Percentiles rank a stretch among this genome's conserved stretches.
Evolutionary conservation across 164 flowering plant genomes (phyloP).

Genomic region (Houttuynia cordata): DNA sequence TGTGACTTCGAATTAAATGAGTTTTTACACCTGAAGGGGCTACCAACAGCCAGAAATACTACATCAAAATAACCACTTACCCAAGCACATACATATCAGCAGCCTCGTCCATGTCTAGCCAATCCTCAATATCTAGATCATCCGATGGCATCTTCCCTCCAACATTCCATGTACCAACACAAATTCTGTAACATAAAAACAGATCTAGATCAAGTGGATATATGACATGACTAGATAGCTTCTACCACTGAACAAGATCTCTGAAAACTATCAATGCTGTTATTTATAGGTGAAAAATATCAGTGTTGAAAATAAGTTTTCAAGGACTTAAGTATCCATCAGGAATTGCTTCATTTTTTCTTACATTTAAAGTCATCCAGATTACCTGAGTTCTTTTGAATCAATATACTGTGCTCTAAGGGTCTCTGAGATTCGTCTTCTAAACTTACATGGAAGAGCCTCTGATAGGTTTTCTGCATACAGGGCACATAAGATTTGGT

Average conservation of each 20-base stretch:
- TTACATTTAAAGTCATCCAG: not conserved
- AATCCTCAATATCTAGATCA: slow-evolving; percentile 66
- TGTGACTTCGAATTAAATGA: not conserved
- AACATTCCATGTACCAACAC: slow-evolving; percentile 91
- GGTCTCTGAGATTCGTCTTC: slow-evolving; percentile 85
- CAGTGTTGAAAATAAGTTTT: too few species aligned
- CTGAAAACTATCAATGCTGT: not conserved
- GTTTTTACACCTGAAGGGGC: slow-evolving; percentile 2
- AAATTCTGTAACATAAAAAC: slow-evolving; percentile 28
- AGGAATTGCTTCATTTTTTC: too few species aligned
- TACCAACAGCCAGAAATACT: not conserved
- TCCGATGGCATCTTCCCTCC: slow-evolving; percentile 83
- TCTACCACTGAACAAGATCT: not conserved
- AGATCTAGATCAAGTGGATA: not conserved
- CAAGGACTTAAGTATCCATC: too few species aligned
- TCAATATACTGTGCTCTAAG: slow-evolving; percentile 79
- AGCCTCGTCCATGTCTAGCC: slow-evolving; percentile 64
- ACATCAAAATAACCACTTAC: slow-evolving; percentile 24
- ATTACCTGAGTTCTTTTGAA: slow-evolving; percentile 67
- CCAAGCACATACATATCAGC: slow-evolving; percentile 95
- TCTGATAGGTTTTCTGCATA: slow-evolving; percentile 24
- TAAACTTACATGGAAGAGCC: slow-evolving; percentile 23
- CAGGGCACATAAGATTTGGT: not conserved
- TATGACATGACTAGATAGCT: too few species aligned
- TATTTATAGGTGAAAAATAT: too few species aligned